Conservation (phyloP, 495 filamentous ascomycete species). For the Apodospora peruviana region DNA sequence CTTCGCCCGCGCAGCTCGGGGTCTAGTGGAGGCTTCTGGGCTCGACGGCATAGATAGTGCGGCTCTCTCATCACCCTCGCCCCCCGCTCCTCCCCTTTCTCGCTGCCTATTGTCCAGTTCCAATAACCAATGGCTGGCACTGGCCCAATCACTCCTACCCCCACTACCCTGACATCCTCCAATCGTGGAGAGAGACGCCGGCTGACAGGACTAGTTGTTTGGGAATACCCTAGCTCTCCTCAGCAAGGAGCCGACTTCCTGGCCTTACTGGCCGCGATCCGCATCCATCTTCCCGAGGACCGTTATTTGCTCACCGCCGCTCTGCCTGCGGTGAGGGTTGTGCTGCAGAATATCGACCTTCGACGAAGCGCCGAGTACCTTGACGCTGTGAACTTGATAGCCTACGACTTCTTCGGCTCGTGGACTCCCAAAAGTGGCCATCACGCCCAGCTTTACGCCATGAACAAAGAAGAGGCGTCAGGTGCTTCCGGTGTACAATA, state of each 20-base stretch:
- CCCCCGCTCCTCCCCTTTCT: slow-evolving; percentile 2
- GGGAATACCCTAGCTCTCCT: slow-evolving; percentile 74
- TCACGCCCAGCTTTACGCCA: slow-evolving; percentile 72
- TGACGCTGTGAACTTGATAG: slow-evolving; percentile 77
- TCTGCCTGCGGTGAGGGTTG: slow-evolving; percentile 71
- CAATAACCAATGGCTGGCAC: slow-evolving; percentile 6
- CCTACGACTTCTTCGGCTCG: slow-evolving; percentile 82
- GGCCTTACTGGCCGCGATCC: slow-evolving; percentile 60
- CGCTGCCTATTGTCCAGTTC: neutral
- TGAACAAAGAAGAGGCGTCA: slow-evolving; percentile 52
- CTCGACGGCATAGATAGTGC: slow-evolving; percentile 85
- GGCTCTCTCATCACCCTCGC: slow-evolving; percentile 15
- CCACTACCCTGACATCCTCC: neutral
- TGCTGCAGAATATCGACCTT: slow-evolving; percentile 72
- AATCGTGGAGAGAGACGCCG: slow-evolving; percentile 2
- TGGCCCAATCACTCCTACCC: neutral
- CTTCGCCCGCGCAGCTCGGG: slow-evolving; percentile 67
- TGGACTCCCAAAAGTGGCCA: slow-evolving; percentile 69
- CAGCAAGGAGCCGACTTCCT: slow-evolving; percentile 71
- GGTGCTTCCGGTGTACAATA: slow-evolving; percentile 63
- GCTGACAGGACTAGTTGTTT: slow-evolving; percentile 60
- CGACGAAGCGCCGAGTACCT: slow-evolving; percentile 57
- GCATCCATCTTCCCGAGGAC: slow-evolving; percentile 66
- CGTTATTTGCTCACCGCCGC: slow-evolving; percentile 74
- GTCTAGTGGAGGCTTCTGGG: slow-evolving; percentile 66